A percentile compares a stretch with the other conserved stretches of the same genome.
Conservation (phyloP, 306 rosid species). For the Lathyrus oleraceus region DNA sequence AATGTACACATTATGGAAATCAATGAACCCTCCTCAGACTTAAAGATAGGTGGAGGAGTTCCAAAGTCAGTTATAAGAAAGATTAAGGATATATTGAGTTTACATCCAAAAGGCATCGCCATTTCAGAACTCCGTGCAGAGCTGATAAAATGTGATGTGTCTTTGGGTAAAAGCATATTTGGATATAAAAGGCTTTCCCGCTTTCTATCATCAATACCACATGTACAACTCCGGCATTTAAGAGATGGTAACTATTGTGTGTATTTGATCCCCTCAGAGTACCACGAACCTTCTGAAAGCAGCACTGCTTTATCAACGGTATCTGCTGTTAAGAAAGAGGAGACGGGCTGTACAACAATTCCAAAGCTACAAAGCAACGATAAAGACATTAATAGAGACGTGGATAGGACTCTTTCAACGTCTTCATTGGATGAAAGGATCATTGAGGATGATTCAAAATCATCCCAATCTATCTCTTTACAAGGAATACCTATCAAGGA, state of each 20-base stretch:
- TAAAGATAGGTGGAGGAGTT: conserved; percentile 34
- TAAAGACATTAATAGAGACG: conserved; percentile 25
- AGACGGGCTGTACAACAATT: conserved; percentile 23
- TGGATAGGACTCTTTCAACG: conserved; percentile 25
- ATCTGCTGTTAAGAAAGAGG: conserved; percentile 33
- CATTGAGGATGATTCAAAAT: conserved; percentile 23
- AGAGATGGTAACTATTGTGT: conserved; percentile 41
- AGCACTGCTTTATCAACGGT: conserved; percentile 26
- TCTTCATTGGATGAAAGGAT: conserved; percentile 31
- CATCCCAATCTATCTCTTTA: conserved; percentile 35
- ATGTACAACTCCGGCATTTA: conserved; percentile 38
- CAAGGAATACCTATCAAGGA: conserved; percentile 29
- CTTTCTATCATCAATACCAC: conserved; percentile 56
- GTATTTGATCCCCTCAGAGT: conserved; percentile 1
- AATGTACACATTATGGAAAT: conserved; percentile 37
- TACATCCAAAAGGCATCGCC: conserved; percentile 62
- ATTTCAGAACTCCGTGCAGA: conserved; percentile 46
- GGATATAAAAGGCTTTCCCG: conserved; percentile 53
- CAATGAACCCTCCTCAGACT: conserved; percentile 39
- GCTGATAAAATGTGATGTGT: conserved; percentile 40
- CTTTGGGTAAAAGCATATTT: conserved; percentile 46
- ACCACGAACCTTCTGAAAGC: conserved; percentile 31
- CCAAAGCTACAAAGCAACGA: conserved; percentile 38
- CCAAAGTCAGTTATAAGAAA: conserved; percentile 43
- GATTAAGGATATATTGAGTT: conserved; percentile 46